A percentile compares a stretch with the other conserved stretches of the same genome.
Evolutionary conservation across 129 eudicot genomes (phyloP).

Genomic region (Helianthus annuus): DNA sequence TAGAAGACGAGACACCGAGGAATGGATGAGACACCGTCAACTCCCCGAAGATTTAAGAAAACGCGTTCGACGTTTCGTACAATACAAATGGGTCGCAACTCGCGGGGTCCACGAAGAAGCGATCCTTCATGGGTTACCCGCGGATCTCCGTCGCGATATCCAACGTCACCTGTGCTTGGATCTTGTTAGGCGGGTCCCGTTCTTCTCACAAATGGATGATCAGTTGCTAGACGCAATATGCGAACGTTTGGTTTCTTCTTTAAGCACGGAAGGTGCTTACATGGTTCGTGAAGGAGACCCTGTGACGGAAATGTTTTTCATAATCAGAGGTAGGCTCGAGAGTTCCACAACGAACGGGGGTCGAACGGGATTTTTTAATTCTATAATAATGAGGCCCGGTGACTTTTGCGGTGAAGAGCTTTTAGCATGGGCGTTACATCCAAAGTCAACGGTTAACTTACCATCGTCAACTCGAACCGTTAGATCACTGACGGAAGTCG

Average conservation of each 20-base stretch:
- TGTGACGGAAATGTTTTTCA: conserved; percentile 88
- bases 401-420: conserved; percentile 97
- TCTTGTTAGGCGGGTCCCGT: conserved; percentile 94
- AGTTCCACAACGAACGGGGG: conserved; percentile 98
- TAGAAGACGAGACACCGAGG: conserved; percentile 89
- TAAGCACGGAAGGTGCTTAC: conserved; percentile 90
- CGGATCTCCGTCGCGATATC: conserved; percentile 89
- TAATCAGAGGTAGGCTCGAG: conserved; percentile 84
- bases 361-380: conserved; percentile 89
- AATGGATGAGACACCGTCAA: conserved; percentile 98
- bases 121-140: conserved; percentile 72
- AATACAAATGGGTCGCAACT: conserved; percentile 96
- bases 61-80: conserved; percentile 89
- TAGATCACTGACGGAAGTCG: conserved; percentile 83
- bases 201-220: conserved; percentile 98
- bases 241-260: conserved; percentile 82
- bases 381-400: conserved; percentile 76
- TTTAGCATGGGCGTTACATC: conserved; percentile 96
- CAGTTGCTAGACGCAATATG: conserved; percentile 97
- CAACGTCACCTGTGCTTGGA: conserved; percentile 94
- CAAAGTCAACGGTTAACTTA: conserved; percentile 75
- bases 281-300: conserved; percentile 99
- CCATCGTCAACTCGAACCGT: conserved; percentile 97
- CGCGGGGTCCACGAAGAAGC: conserved; percentile 93
- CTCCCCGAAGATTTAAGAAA: conserved; percentile 88